Percentiles rank a stretch among this genome's conserved stretches.
phyloP scores from a whole-genome alignment of 805 yeast genomes.

The Zygotorulaspora danielsina region DNA sequence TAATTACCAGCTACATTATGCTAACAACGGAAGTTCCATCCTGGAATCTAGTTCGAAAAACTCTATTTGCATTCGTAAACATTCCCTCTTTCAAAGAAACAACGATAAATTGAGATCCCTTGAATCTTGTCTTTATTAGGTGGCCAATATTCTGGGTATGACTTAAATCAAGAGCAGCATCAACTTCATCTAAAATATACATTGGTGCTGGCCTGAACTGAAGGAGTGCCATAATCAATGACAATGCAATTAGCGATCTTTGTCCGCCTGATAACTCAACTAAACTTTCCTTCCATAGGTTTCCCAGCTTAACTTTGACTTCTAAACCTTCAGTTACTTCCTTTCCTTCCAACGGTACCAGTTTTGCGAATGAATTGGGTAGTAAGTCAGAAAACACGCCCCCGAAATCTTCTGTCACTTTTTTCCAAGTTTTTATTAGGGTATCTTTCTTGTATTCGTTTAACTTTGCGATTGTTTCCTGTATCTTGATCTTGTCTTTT shows the following conservation, averaged over 20 bases:
- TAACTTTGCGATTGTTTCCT: conserved; percentile 76
- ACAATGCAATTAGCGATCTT: conserved; percentile 86
- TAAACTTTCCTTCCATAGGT: conserved; percentile 91
- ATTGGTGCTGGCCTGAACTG: conserved; percentile 98
- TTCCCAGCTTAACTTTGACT: conserved; percentile 84
- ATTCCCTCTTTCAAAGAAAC: conserved; percentile 97
- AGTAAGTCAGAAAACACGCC: conserved; percentile 79
- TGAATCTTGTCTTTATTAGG: conserved; percentile 87
- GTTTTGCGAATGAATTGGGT: conserved; percentile 85
- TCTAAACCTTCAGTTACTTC: conserved; percentile 89
- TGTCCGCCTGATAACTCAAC: conserved; percentile 98
- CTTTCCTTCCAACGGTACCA: conserved; percentile 73
- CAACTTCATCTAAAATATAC: conserved; percentile 96
- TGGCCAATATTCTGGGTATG: conserved; percentile 98
- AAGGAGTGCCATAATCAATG: conserved; percentile 83
- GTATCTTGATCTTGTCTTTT: conserved; percentile 83
- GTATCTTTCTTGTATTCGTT: conserved; percentile 84
- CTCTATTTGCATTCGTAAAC: conserved; percentile 95
- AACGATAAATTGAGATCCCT: conserved; percentile 93
- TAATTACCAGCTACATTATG: conserved; percentile 51
- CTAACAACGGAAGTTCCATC: conserved; percentile 94
- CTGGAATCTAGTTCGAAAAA: conserved; percentile 89
- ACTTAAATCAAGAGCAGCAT: conserved; percentile 94
- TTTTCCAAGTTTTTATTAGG: conserved; percentile 75
- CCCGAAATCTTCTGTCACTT: conserved; percentile 87